Conservation (phyloP, 2,329 filamentous ascomycete genomes). For the Cladosporium austrohemisphaericum region DNA sequence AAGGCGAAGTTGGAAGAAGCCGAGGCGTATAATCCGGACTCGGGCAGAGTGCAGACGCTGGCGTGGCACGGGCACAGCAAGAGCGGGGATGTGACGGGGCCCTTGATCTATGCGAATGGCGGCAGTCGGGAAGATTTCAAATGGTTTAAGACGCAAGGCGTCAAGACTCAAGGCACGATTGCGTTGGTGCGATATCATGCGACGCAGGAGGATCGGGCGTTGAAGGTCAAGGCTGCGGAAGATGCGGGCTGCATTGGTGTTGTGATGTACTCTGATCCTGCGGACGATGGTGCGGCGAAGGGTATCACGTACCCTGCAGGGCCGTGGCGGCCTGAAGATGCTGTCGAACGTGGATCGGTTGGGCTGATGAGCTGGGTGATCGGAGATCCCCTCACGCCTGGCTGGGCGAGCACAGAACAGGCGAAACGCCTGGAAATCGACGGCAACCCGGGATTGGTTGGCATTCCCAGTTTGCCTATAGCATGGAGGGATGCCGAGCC, state of each 20-base stretch:
- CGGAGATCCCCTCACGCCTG: slow-evolving; percentile 89
- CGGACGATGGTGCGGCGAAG: slow-evolving; percentile 73
- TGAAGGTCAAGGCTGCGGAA: slow-evolving; percentile 90
- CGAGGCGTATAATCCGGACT: slow-evolving; percentile 58
- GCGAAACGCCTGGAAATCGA: slow-evolving; percentile 64
- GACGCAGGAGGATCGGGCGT: slow-evolving; percentile 64
- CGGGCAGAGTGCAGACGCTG: slow-evolving; percentile 62
- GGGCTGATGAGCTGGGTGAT: slow-evolving; percentile 77
- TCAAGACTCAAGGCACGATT: slow-evolving; percentile 75
- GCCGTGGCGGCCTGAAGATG: slow-evolving; percentile 71
- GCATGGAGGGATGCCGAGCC: slow-evolving; percentile 84
- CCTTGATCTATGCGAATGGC: slow-evolving; percentile 87
- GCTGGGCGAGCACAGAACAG: slow-evolving; percentile 66
- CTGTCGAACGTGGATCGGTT: slow-evolving; percentile 78
- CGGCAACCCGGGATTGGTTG: slow-evolving; percentile 67
- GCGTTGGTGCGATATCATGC: slow-evolving; percentile 79
- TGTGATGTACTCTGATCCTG: slow-evolving; percentile 87
- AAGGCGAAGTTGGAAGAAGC: slow-evolving; percentile 80
- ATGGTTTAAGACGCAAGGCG: slow-evolving; percentile 63
- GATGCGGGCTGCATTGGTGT: slow-evolving; percentile 80
- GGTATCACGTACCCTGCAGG: slow-evolving; percentile 73
- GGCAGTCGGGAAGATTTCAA: slow-evolving; percentile 82
- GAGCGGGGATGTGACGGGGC: slow-evolving; percentile 79
- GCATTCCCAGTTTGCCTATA: slow-evolving; percentile 86
- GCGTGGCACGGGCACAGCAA: slow-evolving; percentile 89